Conservation (phyloP, 257 asterid species). For the Capsicum baccatum region DNA sequence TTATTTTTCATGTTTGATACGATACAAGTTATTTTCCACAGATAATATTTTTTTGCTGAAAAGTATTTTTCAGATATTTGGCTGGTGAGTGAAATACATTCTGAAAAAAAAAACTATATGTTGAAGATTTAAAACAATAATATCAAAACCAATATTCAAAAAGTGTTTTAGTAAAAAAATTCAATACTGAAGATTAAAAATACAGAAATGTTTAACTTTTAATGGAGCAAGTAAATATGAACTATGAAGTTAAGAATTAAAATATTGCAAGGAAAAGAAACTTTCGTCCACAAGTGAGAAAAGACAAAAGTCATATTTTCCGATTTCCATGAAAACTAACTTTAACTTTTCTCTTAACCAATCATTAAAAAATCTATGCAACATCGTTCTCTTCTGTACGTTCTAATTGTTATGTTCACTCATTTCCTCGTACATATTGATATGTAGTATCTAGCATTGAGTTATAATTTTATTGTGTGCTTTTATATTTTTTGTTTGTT, state of each 20-base stretch:
- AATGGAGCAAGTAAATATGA: background rate
- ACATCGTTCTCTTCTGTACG: background rate
- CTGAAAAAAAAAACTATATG: background rate
- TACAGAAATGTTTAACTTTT: background rate
- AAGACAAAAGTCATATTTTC: too few species aligned
- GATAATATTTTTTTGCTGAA: background rate
- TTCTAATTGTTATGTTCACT: background rate
- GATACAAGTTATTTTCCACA: background rate
- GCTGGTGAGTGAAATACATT: background rate
- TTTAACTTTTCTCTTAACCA: background rate
- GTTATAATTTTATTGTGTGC: too few species aligned
- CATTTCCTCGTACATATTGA: too few species aligned
- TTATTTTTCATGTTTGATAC: too few species aligned
- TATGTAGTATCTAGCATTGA: too few species aligned
- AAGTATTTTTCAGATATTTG: background rate
- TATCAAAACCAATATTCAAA: background rate
- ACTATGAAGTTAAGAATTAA: background rate
- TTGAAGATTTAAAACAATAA: too few species aligned
- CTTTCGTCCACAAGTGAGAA: too few species aligned
- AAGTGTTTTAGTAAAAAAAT: background rate
- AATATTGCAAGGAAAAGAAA: background rate
- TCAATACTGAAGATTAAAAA: too few species aligned
- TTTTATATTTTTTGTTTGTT: too few species aligned
- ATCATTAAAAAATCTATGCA: background rate
- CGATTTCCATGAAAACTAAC: background rate